phyloP scores from a whole-genome alignment of 225 moss, liverwort and hornwort genomes.

The Thuidium tamariscinum region DNA sequence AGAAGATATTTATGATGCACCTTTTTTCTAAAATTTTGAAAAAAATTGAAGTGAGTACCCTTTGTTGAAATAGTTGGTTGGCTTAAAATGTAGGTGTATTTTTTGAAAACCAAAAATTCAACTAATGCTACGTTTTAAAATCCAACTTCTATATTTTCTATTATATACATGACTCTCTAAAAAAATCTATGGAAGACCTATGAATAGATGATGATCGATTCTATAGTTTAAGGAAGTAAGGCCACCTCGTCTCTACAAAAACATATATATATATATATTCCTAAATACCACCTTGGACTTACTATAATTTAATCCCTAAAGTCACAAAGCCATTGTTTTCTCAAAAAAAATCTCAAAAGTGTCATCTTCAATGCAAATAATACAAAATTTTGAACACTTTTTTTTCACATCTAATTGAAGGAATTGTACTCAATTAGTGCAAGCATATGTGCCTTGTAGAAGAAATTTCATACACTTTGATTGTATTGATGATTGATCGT shows the following conservation, averaged over 20 bases:
- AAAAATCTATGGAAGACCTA: not conserved
- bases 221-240: not conserved
- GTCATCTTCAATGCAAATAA: too few relatives aligned
- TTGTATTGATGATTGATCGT: too few relatives aligned
- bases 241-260: not conserved
- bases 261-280: not conserved
- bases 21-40: not conserved
- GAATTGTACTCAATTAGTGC: too few relatives aligned
- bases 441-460: too few relatives aligned
- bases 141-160: not conserved
- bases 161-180: not conserved
- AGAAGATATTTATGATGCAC: too few relatives aligned
- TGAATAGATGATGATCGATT: not conserved
- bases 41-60: too few relatives aligned
- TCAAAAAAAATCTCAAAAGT: too few relatives aligned
- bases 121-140: rapidly evolving
- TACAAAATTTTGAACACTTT: too few relatives aligned
- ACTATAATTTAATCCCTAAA: not conserved
- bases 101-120: not conserved
- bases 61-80: not conserved
- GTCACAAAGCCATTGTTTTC: too few relatives aligned
- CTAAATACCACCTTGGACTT: rapidly evolving
- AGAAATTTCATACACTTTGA: too few relatives aligned
- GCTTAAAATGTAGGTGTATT: rapidly evolving
- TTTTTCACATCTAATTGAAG: too few relatives aligned